A percentile compares a stretch with the other conserved stretches of the same genome.
phyloP scores from a whole-genome alignment of 306 rosid genomes.

The Lathyrus tuberosus region DNA sequence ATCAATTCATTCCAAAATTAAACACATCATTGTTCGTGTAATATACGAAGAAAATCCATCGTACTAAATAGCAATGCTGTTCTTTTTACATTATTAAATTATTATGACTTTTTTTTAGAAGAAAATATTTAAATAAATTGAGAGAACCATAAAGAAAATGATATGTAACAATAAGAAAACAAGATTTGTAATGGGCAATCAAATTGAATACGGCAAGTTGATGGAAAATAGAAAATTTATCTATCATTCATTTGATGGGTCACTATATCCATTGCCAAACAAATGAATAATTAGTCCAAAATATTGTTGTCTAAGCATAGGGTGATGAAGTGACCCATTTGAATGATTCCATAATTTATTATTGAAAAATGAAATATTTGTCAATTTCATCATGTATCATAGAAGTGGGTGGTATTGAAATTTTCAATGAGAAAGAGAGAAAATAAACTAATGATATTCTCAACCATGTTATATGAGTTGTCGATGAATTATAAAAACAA shows the following conservation, averaged over 20 bases:
- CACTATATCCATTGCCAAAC: conserved; percentile 35
- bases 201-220: conserved; percentile 52
- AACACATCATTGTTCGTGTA: too few relatives aligned
- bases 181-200: conserved; percentile 41
- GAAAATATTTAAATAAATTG: too few relatives aligned
- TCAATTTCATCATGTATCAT: conserved; percentile 40
- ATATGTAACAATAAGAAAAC: conserved; percentile 30
- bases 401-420: conserved; percentile 41
- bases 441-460: conserved; percentile 8
- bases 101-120: too few relatives aligned
- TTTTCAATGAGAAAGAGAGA: conserved; percentile 19
- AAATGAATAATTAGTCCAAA: conserved; percentile 30
- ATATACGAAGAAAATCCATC: too few relatives aligned
- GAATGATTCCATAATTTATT: conserved; percentile 39
- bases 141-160: conserved; percentile 9
- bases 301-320: conserved; percentile 24
- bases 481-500: conserved; percentile 13
- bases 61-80: too few relatives aligned
- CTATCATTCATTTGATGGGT: conserved; percentile 37
- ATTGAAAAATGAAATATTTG: conserved; percentile 28
- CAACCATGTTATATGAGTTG: conserved; percentile 31
- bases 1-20: too few relatives aligned
- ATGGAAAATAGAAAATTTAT: conserved; percentile 34
- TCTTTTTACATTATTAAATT: too few relatives aligned
- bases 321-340: conserved; percentile 36